Evolutionary conservation across 345 rosid species (phyloP), one percentile per base, ranked within the genome.

Genomic region (Acer yangbiense): DNA sequence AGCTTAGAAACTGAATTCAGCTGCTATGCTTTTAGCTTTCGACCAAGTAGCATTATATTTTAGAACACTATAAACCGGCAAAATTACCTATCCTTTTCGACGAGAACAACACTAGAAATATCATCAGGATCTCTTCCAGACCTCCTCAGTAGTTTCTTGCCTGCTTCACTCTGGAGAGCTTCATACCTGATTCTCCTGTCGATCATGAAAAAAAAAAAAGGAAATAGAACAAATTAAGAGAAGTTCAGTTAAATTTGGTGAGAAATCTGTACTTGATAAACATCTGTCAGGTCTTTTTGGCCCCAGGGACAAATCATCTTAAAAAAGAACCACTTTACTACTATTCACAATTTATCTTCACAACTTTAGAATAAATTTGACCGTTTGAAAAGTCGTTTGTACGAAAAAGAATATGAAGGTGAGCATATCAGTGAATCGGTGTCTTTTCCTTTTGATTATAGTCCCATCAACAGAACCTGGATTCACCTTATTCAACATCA

Each of bases 91-190:
- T 91, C 94, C 44, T 88, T 84, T 63, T 95, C 97, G 1, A 93
- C 93, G 14, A 93, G 92, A 16, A 95, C 95, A 7, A 95, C 97
- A 69, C 98, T 95, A 0, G 98, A 95, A 78, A 95, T 95, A 84
- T 93, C 98, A 80, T 95, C 94, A 39, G 98, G 97, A 81, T 89
- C 98, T 90, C 98, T 91, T 73, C 94, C 98, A 9, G 98, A 95
- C 75, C 97, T 86, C 87, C 85, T 82, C 41, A 95, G 74, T 44
- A 95, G 86, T 23, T 88, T 88, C 86, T 79, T 87, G 11, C 98
- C 98, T 2, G 95, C 87, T 83, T 91, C 93, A 58, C 98, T 95
- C 80, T 93, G 95, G 52, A 95, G 94, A 52, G 98, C 93, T 84
- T 93, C 95, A 7, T 86, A 95, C 83, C 98, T 91, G 13, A 95